phyloP scores from a whole-genome alignment of 23 red algal species.

The Gracilaria vermiculophylla region DNA sequence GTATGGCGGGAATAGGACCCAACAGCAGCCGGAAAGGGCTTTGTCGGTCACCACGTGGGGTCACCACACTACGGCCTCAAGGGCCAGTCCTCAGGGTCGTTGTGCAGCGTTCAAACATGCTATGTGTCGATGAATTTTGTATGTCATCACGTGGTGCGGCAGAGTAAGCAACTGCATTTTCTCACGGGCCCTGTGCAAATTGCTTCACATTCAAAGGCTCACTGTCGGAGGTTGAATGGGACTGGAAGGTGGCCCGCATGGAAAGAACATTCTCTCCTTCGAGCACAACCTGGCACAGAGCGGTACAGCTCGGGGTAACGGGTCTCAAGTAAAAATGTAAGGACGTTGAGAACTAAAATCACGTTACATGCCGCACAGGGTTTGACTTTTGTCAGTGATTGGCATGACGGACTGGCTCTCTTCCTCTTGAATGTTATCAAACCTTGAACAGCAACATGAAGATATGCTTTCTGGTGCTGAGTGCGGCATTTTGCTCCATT shows the following conservation, averaged over 20 bases:
- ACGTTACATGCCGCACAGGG: not conserved
- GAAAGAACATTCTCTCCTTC: not conserved
- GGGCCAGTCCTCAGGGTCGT: no score
- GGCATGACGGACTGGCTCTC: not conserved
- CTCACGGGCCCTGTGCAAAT: not conserved
- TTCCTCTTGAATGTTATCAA: not conserved
- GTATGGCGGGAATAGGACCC: no score
- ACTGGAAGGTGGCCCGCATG: not conserved
- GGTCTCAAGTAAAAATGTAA: not conserved
- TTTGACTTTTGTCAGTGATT: not conserved
- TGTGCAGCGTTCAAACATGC: no score
- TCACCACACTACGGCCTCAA: no score
- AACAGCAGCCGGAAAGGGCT: no score
- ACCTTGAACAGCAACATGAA: not conserved
- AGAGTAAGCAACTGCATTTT: not conserved
- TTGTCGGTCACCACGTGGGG: no score
- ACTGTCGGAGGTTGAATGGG: not conserved
- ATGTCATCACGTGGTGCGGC: not conserved
- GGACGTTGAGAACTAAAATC: not conserved
- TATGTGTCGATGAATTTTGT: no score
- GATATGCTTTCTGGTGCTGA: constrained; percentile 2
- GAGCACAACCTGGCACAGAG: not conserved
- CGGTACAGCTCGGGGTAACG: not conserved
- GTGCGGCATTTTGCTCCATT: not conserved
- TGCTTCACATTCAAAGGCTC: not conserved